Evolutionary conservation across 2,329 filamentous ascomycete genomes (phyloP), one percentile per base, ranked within the genome.

Genomic region (Triangularia setosa): DNA sequence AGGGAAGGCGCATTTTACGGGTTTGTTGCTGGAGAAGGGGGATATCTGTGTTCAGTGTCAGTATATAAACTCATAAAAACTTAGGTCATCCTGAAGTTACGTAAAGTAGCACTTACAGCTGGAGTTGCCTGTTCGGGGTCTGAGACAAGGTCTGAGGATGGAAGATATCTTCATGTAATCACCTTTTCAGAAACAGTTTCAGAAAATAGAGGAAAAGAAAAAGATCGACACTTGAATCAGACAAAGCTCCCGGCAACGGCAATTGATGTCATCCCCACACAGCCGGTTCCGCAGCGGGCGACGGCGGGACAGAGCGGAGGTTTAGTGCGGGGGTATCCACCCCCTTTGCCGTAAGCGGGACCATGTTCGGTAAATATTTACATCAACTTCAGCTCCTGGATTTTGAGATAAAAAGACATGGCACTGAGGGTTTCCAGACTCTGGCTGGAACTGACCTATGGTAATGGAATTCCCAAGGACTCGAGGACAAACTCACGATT

Each of bases 1-100:
- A 91, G 48, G 88, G 86, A 70, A 91, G 79, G 74, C 87, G 87
- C 89, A 91, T 91, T 21, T 71, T 79, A 72, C 54, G 23, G 35
- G 55, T 24, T 21, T 59, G 63, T 68, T 77, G 71, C 21, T 48
- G 18, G 9, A 21, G 18, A 21, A 7, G n/a, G 40, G 40, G 18
- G 40, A 48, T 48, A 9, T 48, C 40, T 16, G 40, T 58, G 40
- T 48, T 48, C 3, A 48, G 16, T n/a, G 33, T 40, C 14, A 40
- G 33, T 40, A 48, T 18, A 48, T 21, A 11, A 40, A 18, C 35
- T n/a, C 14, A 12, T 40, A 14, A 40, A 40, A 14, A 12, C 35
- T 35, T 35, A 14, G 6, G 35, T 40, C 16, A 40, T 40, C 16
- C 14, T 35, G 35, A 40, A 35, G 30, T 11, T n/a, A n/a, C n/a